phyloP scores from a whole-genome alignment of 768 basidiomycete species.

The Russula sp. region DNA sequence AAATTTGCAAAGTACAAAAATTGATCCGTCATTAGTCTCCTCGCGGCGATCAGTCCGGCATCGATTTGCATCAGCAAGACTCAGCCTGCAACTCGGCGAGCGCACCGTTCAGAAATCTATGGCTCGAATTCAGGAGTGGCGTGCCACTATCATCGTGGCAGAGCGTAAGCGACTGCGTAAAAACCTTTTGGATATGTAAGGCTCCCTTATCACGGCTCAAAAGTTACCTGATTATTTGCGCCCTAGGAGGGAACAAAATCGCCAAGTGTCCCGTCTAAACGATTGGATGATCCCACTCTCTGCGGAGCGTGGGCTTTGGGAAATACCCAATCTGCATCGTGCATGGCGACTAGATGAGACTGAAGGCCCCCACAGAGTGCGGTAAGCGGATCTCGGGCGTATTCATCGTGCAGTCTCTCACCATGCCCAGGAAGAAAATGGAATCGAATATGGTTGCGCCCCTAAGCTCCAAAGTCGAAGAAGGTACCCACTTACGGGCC shows the following conservation, averaged over 20 bases:
- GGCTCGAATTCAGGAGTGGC: constrained; percentile 62
- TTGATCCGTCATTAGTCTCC: constrained; percentile 47
- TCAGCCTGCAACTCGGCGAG: constrained; percentile 59
- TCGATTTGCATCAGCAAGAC: constrained; percentile 47
- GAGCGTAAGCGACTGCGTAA: constrained; percentile 71
- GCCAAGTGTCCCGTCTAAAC: constrained; percentile 52
- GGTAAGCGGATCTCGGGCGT: constrained; percentile 38
- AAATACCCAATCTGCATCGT: constrained; percentile 38
- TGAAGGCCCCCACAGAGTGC: constrained; percentile 80
- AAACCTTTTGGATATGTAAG: constrained; percentile 65
- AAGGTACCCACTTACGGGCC: constrained; percentile 38
- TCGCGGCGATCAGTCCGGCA: constrained; percentile 47
- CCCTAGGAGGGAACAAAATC: constrained; percentile 65
- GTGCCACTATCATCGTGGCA: constrained; percentile 55
- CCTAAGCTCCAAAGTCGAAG: constrained; percentile 42
- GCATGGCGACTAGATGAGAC: constrained; percentile 86
- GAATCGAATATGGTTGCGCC: constrained; percentile 49
- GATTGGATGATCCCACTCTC: constrained; percentile 57
- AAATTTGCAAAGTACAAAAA: constrained; percentile 37
- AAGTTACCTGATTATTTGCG: not conserved
- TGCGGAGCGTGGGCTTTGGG: constrained; percentile 82
- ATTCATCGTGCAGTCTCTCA: not conserved
- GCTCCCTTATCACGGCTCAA: not conserved
- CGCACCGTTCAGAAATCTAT: constrained; percentile 56
- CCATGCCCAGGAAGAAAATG: constrained; percentile 56